Percentiles rank a stretch among this genome's conserved stretches.
phyloP scores from a whole-genome alignment of 2,329 filamentous ascomycete genomes.

The Helotiales sp. region DNA sequence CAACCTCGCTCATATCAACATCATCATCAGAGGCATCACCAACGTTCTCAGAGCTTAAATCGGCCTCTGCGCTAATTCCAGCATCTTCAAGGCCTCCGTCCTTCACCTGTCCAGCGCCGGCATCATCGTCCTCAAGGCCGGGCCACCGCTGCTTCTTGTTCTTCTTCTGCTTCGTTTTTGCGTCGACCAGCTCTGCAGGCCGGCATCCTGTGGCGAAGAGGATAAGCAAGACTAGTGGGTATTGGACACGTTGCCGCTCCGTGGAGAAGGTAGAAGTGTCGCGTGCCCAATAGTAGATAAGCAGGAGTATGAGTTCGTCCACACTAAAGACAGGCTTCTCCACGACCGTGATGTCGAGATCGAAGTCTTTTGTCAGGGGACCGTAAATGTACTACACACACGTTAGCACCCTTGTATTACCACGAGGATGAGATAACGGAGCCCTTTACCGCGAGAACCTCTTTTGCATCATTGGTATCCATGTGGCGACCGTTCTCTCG shows the following conservation, averaged over 20 bases:
- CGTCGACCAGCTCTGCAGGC: conserved; percentile 35
- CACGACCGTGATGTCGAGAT: conserved; percentile 24
- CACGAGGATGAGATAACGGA: not conserved
- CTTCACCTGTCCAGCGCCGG: conserved; percentile 7
- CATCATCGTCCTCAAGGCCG: conserved; percentile 15
- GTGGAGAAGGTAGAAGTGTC: conserved; percentile 36
- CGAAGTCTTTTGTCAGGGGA: conserved; percentile 16
- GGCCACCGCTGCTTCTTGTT: conserved; percentile 11
- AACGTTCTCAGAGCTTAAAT: conserved; percentile 21
- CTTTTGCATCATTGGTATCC: conserved; percentile 29
- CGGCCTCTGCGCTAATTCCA: conserved; percentile 15
- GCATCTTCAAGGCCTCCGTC: conserved; percentile 13
- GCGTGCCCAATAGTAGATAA: conserved; percentile 27
- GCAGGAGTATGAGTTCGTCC: conserved; percentile 26
- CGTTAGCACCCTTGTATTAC: conserved; percentile 11
- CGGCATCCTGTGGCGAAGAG: conserved; percentile 30
- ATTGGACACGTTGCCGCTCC: conserved; percentile 29
- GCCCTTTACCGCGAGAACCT: conserved; percentile 15
- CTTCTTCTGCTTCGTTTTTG: conserved; percentile 25
- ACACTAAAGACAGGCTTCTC: conserved; percentile 30
- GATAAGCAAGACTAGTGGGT: conserved; percentile 26
- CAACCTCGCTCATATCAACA: conserved; percentile 20
- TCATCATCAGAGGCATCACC: conserved; percentile 13
- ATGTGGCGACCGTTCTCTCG: conserved; percentile 19
- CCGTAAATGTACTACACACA: conserved; percentile 24